Evolutionary conservation across 345 rosid genomes (phyloP).

Genomic region (Conringia planisiliqua): DNA sequence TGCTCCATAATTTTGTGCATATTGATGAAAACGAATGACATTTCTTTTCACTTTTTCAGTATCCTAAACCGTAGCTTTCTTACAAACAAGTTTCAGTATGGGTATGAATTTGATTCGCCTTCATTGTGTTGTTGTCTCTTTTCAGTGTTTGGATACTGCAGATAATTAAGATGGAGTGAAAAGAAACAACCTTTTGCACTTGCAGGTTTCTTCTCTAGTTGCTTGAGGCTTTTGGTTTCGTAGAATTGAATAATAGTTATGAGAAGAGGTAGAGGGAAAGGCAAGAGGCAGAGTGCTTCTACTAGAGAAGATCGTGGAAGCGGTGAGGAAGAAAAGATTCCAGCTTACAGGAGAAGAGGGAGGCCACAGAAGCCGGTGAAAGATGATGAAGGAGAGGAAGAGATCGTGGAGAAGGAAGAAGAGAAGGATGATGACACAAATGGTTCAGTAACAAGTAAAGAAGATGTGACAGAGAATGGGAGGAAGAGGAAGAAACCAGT

Average conservation of each 20-base stretch:
- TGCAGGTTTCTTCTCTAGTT: conserved; percentile 8
- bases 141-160: not conserved
- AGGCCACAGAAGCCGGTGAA: conserved; percentile 61
- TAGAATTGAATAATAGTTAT: conserved; percentile 11
- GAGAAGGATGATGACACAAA: conserved; percentile 29
- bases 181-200: not conserved
- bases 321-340: conserved; percentile 63
- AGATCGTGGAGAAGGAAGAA: conserved; percentile 25
- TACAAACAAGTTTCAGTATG: not conserved
- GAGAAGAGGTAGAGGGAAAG: conserved; percentile 67
- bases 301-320: conserved; percentile 52
- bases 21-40: not conserved
- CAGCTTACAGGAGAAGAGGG: conserved; percentile 56
- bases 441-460: conserved; percentile 38
- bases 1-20: not conserved
- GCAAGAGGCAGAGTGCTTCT: conserved; percentile 52
- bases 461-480: conserved; percentile 46
- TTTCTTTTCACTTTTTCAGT: not conserved
- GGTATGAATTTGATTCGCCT: not conserved
- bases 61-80: not conserved
- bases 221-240: conserved; percentile 4
- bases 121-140: conserved; percentile 8
- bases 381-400: conserved; percentile 36
- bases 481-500: conserved; percentile 50
- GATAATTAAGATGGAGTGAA: not conserved